These are phyloP conservation scores for Piromyces finnis DNA, from an alignment of 192 early-diverging fungal species.

Conservation along the genomic window DNA sequence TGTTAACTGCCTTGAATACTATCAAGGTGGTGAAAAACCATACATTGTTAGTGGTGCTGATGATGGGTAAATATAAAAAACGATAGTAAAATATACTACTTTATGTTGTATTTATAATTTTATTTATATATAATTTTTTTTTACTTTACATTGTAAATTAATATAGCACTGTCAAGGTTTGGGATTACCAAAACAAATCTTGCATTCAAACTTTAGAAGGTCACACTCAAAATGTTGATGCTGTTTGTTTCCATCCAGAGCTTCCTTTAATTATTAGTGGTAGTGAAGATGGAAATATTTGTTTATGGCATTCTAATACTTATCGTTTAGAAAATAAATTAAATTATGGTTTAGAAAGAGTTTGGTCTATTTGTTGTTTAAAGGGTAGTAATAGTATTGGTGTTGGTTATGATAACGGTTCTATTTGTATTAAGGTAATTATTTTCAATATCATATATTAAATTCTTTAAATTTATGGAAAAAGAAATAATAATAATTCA, in stretches of 20 bases:
- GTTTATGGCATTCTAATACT: constrained; percentile 94
- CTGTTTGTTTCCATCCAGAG: constrained; percentile 80
- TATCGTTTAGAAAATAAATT: constrained; percentile 90
- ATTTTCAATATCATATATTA: not conserved
- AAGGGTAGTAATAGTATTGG: constrained; percentile 79
- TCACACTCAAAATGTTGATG: constrained; percentile 83
- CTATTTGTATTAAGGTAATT: constrained; percentile 69
- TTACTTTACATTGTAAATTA: too few relatives aligned
- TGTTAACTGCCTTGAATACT: constrained; percentile 96
- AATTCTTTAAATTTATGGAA: too few relatives aligned
- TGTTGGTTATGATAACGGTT: constrained; percentile 90
- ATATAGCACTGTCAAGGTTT: constrained; percentile 65
- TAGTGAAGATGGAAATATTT: constrained; percentile 84
- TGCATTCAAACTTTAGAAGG: constrained; percentile 98
- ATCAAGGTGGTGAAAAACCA: constrained; percentile 92
- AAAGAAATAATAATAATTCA: too few relatives aligned
- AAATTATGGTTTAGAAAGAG: constrained; percentile 93
- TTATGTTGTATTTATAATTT: too few relatives aligned
- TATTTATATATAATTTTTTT: too few relatives aligned
- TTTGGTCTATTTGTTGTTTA: constrained; percentile 81
- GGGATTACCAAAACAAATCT: constrained; percentile 99
- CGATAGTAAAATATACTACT: too few relatives aligned
- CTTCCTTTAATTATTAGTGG: constrained; percentile 91
- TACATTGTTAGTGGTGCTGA: constrained; percentile 91
- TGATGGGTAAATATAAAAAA: constrained; percentile 61